phyloP scores from a whole-genome alignment of 1,139 yeast genomes.

The Saccharomyces hybrid region DNA sequence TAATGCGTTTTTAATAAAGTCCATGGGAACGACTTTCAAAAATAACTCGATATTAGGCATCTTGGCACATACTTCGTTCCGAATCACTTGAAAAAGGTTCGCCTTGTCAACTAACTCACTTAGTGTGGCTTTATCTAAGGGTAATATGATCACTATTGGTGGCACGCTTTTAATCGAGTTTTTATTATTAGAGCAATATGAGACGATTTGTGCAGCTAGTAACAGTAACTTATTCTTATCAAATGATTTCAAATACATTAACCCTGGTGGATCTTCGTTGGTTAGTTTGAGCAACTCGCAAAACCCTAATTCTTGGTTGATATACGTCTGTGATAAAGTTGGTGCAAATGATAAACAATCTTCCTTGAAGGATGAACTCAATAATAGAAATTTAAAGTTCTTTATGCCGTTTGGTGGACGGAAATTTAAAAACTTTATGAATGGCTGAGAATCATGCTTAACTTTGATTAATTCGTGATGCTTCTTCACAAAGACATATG shows the following conservation, averaged over 20 bases:
- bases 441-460: slow-evolving; percentile 25
- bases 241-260: slow-evolving; percentile 24
- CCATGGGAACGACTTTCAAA: slow-evolving; percentile 52
- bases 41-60: slow-evolving; percentile 42
- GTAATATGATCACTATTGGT: slow-evolving; percentile 28
- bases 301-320: slow-evolving; percentile 30
- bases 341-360: slow-evolving; percentile 27
- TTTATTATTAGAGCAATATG: slow-evolving; percentile 30
- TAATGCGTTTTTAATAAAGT: slow-evolving; percentile 38
- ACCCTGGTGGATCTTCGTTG: slow-evolving; percentile 27
- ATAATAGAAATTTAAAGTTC: slow-evolving; percentile 46
- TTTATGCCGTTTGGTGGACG: slow-evolving; percentile 46
- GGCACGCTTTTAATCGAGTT: slow-evolving; percentile 27
- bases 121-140: slow-evolving; percentile 31
- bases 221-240: slow-evolving; percentile 36
- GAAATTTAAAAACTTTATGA: slow-evolving; percentile 38
- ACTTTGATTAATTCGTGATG: slow-evolving; percentile 27
- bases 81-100: slow-evolving; percentile 43
- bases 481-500: slow-evolving; percentile 27
- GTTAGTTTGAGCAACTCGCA: slow-evolving; percentile 30
- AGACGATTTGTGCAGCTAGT: slow-evolving; percentile 41
- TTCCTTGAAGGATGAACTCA: slow-evolving; percentile 32
- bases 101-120: slow-evolving; percentile 44
- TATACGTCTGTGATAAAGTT: slow-evolving; percentile 28
- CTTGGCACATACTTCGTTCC: slow-evolving; percentile 34